phyloP scores from a whole-genome alignment of 148 eudicot species.

The Vaccinium corymbosum region DNA sequence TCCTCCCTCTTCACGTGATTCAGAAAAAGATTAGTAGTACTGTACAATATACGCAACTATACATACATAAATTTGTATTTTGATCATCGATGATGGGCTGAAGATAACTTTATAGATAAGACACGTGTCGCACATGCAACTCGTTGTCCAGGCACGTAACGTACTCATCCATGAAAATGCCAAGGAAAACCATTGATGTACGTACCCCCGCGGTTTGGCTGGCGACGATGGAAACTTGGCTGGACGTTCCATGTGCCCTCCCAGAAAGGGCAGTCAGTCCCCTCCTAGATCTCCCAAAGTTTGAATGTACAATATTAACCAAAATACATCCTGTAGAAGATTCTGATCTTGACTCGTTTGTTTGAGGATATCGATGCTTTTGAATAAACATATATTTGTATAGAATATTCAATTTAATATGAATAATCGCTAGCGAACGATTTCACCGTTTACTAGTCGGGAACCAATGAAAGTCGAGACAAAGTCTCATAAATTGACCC shows the following conservation, averaged over 20 bases:
- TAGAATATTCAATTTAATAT: no score
- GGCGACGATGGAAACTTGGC: not conserved
- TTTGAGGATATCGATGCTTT: no score
- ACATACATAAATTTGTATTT: not conserved
- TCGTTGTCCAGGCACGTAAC: not conserved
- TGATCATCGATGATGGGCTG: not conserved
- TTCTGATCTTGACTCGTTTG: no score
- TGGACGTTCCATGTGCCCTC: not conserved
- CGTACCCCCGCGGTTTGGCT: not conserved
- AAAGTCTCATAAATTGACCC: no score
- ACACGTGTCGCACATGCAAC: conserved; percentile 15
- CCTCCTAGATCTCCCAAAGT: not conserved
- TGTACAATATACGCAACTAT: not conserved
- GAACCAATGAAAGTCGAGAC: no score
- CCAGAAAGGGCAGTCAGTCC: not conserved
- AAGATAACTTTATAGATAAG: not conserved
- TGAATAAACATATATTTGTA: no score
- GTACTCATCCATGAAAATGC: not conserved
- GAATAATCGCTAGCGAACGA: no score
- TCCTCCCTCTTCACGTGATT: conserved; percentile 14
- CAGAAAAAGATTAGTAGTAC: not conserved
- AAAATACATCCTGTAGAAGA: no score
- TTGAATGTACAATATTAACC: no score
- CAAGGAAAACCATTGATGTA: not conserved
- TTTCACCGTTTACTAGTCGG: no score